Evolutionary conservation across 164 flowering plant genomes (phyloP), one percentile per base, ranked within the genome.

Genomic region (Piper betle): DNA sequence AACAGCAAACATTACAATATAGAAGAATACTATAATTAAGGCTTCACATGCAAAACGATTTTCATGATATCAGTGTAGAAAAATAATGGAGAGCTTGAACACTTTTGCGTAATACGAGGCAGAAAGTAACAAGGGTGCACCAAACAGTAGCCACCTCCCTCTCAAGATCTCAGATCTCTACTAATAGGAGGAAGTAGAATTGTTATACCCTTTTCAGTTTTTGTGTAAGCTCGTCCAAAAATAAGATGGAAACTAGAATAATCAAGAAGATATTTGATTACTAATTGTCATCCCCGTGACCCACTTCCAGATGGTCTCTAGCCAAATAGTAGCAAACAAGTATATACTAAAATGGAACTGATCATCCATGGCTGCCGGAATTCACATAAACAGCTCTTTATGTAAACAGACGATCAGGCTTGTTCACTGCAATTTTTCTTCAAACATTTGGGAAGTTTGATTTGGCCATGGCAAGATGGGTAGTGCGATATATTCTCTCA

Each of bases 291-390:
- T 2, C 15, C 12, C 50, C 3, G 11, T 46, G 50, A 46, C 50
- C 7, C 11, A 15, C 50, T 9, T 15, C 7, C 10, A 12, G 50
- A 6, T 46, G 15, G 50, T 46, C 9, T 6, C 9, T 10, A 10
- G 15, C 3, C 10, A 2, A 15, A 48, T 55, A 59, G 42, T 55
- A 57, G 72, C 57, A 73, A 70, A 70, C 71, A 57, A 60, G 54
- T 46, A 57, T 70, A 79, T 76, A 67, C 78, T 76, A 81, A 79
- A 63, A 66, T 25, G 2, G 33, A 25, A 59, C 10, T 8, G 75
- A 78, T 73, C 87, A 78, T 80, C 85, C 78, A 77, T 75, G 85
- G 85, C 88, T 78, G 85, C 83, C 60, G 68, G 63, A 5, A 73
- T 76, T 68, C 75, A 77, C 79, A 79, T 63, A 73, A 64, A 75